phyloP scores from a whole-genome alignment of 2,329 filamentous ascomycete species.

The Myotisia sp. region DNA sequence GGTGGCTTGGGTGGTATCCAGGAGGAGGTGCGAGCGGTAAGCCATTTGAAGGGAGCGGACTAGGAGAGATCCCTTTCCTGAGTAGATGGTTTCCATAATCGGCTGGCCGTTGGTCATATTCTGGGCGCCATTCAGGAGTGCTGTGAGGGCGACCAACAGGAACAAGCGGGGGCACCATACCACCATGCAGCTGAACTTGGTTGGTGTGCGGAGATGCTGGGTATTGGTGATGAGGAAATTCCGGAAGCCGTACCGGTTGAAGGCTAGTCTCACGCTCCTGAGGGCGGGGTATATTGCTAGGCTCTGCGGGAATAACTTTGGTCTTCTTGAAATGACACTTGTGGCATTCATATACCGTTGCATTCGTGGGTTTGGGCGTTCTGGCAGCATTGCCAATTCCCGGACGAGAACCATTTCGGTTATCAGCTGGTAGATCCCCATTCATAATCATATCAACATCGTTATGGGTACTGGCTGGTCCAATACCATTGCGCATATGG shows the following conservation, averaged over 20 bases:
- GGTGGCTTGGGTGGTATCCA: constrained; percentile 18
- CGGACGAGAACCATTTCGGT: too few species aligned
- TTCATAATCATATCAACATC: neutral
- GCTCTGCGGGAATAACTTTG: too few species aligned
- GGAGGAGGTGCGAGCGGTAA: constrained; percentile 16
- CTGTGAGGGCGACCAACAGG: constrained; percentile 17
- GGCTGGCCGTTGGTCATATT: constrained; percentile 24
- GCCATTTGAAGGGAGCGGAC: constrained; percentile 13
- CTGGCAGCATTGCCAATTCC: too few species aligned
- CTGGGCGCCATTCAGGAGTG: constrained; percentile 21
- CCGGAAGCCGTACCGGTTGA: constrained; percentile 20
- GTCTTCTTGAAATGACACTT: constrained; percentile 51
- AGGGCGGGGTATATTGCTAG: constrained; percentile 18
- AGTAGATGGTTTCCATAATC: constrained; percentile 20
- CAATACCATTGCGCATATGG: constrained; percentile 5
- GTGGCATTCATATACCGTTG: constrained; percentile 51
- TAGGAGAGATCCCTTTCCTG: constrained; percentile 19
- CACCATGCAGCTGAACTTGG: constrained; percentile 7
- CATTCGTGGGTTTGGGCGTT: too few species aligned
- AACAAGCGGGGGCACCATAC: constrained; percentile 15
- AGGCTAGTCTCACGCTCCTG: constrained; percentile 21
- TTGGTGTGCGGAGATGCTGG: constrained; percentile 16
- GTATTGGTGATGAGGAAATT: constrained; percentile 20
- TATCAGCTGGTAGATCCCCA: neutral
- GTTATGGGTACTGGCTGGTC: constrained; percentile 1